Base-by-base conservation (phyloP, 2,329 filamentous ascomycete species). In the Fusarium palustre region DNA sequence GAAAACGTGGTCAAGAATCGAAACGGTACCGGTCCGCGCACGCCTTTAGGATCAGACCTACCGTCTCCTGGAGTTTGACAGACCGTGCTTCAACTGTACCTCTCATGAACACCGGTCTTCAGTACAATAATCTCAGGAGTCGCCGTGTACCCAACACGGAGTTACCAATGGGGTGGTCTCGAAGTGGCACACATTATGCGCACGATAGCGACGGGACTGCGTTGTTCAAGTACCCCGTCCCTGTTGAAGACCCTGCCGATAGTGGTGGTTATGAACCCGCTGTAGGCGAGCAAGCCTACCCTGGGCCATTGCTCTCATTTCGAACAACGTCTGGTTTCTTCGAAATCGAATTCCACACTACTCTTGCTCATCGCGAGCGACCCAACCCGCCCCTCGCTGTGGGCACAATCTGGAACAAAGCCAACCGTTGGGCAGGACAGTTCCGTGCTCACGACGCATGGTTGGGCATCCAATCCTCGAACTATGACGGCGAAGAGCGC, bases 401-500 rank as follows among this genome's bases (percentile, higher is more conserved):
- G 20, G 82, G 81, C 28, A 82, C 80, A 55, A 81, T 84, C 66
- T 80, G 78, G 77, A 73, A 75, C 53, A 77, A 72, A 41, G 69
- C 70, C 4, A 76, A 77, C 42, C 73, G 74, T 33, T 83, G 81
- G 81, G 75, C 81, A n/a, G 81, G 81, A 30, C 77, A 79, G 48
- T 78, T 83, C 36, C 77, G 81, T 39, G 77, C 81, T n/a, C 82
- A 84, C 66, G 81, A 83, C 53, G 78, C 77, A 34, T 84, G 82
- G 82, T 70, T 84, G 38, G 82, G 82, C 11, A 70, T 83, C 7
- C 81, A 83, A 68, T 79, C 80, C n/a, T 81, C 80, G 62, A 84
- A 83, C 70, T 81, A 83, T 56, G 80, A 81, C 9, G 81, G 81
- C 42, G 80, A 81, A 46, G 81, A 82, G 74, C 77, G 76, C 49